Evolutionary conservation across 768 basidiomycete species (phyloP).

Genomic region (Pulveroboletus ravenelii): DNA sequence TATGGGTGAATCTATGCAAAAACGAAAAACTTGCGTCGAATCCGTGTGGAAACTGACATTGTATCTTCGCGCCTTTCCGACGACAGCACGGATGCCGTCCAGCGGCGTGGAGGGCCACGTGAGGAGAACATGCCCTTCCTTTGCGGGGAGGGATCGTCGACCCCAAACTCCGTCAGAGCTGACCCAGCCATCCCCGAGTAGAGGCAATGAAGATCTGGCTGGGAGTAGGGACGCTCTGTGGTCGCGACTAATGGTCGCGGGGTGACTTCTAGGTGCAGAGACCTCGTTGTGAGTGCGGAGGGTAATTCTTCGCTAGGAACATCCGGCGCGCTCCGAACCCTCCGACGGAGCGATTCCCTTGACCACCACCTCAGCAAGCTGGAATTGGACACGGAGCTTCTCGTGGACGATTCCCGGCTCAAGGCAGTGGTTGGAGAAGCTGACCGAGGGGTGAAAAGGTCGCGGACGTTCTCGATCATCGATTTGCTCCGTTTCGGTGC

Average conservation of each 20-base stretch:
- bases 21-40: constrained; percentile 33
- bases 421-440: constrained; percentile 35
- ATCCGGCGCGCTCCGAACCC: constrained; percentile 51
- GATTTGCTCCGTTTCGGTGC: constrained; percentile 45
- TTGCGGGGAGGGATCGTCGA: constrained; percentile 8
- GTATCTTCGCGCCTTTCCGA: constrained; percentile 12
- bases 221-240: constrained; percentile 26
- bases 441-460: constrained; percentile 51
- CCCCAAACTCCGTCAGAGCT: constrained; percentile 23
- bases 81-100: constrained; percentile 14
- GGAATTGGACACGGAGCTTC: constrained; percentile 26
- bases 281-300: constrained; percentile 21
- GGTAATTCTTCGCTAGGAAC: constrained; percentile 32
- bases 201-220: constrained; percentile 28
- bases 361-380: constrained; percentile 47
- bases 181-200: constrained; percentile 12
- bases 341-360: constrained; percentile 43
- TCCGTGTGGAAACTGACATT: constrained; percentile 17
- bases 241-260: constrained; percentile 9
- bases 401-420: constrained; percentile 24
- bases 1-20: constrained; percentile 32
- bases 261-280: constrained; percentile 17
- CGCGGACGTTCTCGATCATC: constrained; percentile 59
- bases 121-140: constrained; percentile 14
- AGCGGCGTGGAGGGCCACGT: constrained; percentile 19